Conservation (phyloP, 805 yeast species). For the Suhomyces vadensis region DNA sequence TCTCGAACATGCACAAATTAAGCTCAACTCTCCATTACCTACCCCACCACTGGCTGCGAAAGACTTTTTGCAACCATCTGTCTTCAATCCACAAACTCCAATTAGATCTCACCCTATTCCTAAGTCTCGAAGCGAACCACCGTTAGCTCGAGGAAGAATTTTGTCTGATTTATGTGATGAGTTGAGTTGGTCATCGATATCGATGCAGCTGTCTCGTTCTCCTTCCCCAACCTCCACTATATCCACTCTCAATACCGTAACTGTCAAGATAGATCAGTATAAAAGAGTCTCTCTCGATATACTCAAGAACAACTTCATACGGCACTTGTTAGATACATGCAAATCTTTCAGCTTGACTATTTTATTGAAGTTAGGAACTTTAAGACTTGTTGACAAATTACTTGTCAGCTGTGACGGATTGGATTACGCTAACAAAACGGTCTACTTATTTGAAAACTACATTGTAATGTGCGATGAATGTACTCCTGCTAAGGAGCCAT, state of each 20-base stretch:
- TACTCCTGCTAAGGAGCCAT: constrained; percentile 6
- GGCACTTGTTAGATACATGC: constrained; percentile 27
- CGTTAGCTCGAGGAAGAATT: background rate
- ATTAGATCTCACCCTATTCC: background rate
- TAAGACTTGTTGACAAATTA: constrained; percentile 38
- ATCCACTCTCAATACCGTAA: constrained; percentile 7
- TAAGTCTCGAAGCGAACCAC: background rate
- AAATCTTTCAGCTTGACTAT: constrained; percentile 24
- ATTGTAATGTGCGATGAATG: constrained; percentile 26
- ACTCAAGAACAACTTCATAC: constrained; percentile 30
- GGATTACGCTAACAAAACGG: constrained; percentile 14
- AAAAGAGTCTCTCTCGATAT: constrained; percentile 24
- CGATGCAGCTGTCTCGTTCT: constrained; percentile 1
- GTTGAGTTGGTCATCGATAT: background rate
- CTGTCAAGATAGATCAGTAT: constrained; percentile 19
- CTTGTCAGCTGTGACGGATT: constrained; percentile 21
- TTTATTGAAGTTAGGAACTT: constrained; percentile 33
- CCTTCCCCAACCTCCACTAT: constrained; percentile 11
- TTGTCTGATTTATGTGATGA: background rate
- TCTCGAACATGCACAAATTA: background rate
- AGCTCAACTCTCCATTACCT: background rate
- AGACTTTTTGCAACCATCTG: background rate
- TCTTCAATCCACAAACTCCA: background rate
- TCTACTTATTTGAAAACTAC: constrained; percentile 37
- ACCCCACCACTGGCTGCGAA: background rate